Evolutionary conservation across 352 stramenopile species (phyloP).

Genomic region (Albugo laibachii): DNA sequence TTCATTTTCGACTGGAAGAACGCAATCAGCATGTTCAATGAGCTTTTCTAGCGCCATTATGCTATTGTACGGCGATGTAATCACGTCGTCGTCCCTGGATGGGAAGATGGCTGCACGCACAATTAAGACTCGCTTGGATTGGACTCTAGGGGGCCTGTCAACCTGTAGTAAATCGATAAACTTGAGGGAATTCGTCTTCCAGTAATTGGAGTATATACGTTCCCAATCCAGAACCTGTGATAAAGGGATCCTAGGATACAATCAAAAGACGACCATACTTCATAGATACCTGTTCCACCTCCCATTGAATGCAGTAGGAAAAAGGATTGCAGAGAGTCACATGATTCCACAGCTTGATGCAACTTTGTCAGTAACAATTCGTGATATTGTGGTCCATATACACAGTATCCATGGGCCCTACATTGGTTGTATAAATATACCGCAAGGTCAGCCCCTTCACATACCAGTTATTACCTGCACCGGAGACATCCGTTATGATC

Average conservation of each 20-base stretch:
- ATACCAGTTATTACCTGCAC: conserved; percentile 84
- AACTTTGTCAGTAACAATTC: conserved; percentile 64
- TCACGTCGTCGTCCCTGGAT: conserved; percentile 80
- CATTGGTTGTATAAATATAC: neutral
- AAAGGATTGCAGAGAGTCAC: conserved; percentile 84
- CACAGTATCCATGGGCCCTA: conserved; percentile 73
- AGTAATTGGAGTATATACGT: conserved; percentile 74
- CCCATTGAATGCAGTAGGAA: conserved; percentile 86
- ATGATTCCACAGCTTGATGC: conserved; percentile 51
- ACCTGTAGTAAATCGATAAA: conserved; percentile 60
- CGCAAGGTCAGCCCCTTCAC: neutral
- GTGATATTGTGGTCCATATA: conserved; percentile 78
- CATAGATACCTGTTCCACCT: conserved; percentile 48
- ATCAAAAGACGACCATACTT: neutral
- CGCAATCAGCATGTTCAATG: conserved; percentile 75
- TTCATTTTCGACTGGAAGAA: conserved; percentile 83
- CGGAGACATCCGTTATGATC: conserved; percentile 76
- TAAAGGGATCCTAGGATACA: neutral
- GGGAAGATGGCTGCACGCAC: conserved; percentile 32
- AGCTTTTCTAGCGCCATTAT: conserved; percentile 62
- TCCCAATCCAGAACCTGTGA: conserved; percentile 64
- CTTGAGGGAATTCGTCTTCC: conserved; percentile 70
- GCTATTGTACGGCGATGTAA: conserved; percentile 88
- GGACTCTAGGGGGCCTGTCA: neutral
- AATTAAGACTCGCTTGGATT: conserved; percentile 1